Conservation (phyloP, 2,329 filamentous ascomycete genomes). For the Neofusicoccum ribis region DNA sequence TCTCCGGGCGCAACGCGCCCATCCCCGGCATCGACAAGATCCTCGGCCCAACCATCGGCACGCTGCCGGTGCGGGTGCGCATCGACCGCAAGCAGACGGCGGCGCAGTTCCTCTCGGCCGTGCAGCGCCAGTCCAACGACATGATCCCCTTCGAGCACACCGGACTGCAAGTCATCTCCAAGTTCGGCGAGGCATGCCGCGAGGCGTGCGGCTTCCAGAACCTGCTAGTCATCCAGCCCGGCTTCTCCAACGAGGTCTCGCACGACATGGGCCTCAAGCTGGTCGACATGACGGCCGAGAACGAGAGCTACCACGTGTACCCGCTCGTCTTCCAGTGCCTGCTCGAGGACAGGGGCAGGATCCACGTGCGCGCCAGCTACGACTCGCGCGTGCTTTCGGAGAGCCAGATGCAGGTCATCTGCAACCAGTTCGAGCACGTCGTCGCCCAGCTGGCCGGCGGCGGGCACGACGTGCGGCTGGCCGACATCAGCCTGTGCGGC, state of each 20-base stretch:
- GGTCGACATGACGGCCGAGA: background rate
- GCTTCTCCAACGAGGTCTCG: background rate
- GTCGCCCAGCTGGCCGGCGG: slow-evolving; percentile 1
- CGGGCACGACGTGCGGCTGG: background rate
- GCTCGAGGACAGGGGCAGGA: background rate
- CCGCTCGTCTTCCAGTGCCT: background rate
- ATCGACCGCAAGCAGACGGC: background rate
- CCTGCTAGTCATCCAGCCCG: slow-evolving; percentile 52
- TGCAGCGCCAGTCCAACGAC: background rate
- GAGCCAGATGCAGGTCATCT: background rate
- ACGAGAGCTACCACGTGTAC: background rate
- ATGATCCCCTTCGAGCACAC: slow-evolving; percentile 24
- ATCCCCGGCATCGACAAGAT: slow-evolving; percentile 40
- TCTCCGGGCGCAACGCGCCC: slow-evolving; percentile 42
- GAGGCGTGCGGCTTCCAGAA: slow-evolving; percentile 55
- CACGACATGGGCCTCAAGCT: background rate
- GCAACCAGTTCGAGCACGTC: slow-evolving; percentile 12
- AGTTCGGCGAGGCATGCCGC: slow-evolving; percentile 43
- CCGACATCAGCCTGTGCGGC: background rate
- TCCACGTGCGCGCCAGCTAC: background rate
- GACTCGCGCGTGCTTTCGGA: background rate
- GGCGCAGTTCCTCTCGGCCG: background rate
- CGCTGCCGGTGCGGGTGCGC: background rate
- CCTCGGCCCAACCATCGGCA: slow-evolving; percentile 33
- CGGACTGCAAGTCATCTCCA: slow-evolving; percentile 31